phyloP scores from a whole-genome alignment of 345 rosid species.

The Erysimum cheiranthoides region DNA sequence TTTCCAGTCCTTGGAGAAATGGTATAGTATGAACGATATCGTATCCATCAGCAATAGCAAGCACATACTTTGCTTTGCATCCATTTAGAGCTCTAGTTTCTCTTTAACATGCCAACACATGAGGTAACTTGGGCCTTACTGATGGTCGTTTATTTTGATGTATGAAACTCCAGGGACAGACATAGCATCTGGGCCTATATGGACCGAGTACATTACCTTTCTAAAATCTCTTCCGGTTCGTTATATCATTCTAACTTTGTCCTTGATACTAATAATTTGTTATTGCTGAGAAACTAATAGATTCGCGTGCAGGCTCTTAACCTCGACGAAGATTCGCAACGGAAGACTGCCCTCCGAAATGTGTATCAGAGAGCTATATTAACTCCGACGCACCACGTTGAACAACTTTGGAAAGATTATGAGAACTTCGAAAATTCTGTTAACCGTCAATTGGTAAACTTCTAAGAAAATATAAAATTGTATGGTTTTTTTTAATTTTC shows the following conservation, averaged over 20 bases:
- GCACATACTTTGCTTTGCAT: slow-evolving; percentile 4
- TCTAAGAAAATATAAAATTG: slow-evolving; percentile 2
- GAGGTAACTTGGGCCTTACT: slow-evolving; percentile 1
- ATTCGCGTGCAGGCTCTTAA: slow-evolving; percentile 62
- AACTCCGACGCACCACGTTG: slow-evolving; percentile 89
- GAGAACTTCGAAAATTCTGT: slow-evolving; percentile 93
- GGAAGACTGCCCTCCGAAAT: slow-evolving; percentile 81
- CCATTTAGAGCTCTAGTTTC: slow-evolving; percentile 22
- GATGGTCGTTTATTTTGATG: slow-evolving; percentile 41
- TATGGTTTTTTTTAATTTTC: slow-evolving; percentile 8
- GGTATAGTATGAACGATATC: neutral
- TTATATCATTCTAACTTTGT: slow-evolving; percentile 42
- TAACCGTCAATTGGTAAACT: slow-evolving; percentile 86
- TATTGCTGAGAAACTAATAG: slow-evolving; percentile 19
- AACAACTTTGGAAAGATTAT: slow-evolving; percentile 96
- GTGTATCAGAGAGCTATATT: slow-evolving; percentile 86
- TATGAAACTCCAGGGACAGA: slow-evolving; percentile 73
- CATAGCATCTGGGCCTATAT: slow-evolving; percentile 88
- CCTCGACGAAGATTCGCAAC: slow-evolving; percentile 79
- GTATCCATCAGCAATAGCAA: slow-evolving; percentile 28
- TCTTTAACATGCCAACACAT: slow-evolving; percentile 13
- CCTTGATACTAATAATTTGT: neutral
- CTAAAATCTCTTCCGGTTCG: slow-evolving; percentile 83
- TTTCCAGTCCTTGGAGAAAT: slow-evolving; percentile 11
- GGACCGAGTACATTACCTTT: slow-evolving; percentile 90